phyloP scores from a whole-genome alignment of 148 eudicot genomes.

The Arbutus unedo region DNA sequence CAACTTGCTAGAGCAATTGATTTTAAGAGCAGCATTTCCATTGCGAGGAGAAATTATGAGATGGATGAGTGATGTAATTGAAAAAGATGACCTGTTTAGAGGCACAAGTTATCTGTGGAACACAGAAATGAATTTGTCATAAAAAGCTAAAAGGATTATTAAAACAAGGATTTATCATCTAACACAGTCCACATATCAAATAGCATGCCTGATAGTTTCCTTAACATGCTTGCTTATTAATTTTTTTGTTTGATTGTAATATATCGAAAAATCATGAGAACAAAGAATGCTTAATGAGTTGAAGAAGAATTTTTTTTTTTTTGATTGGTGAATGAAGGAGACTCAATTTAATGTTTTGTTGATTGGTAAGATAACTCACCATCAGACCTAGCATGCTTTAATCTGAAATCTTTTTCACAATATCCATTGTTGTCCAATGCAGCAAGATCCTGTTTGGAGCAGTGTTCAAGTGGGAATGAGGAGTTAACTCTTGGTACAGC shows the following conservation, averaged over 20 bases:
- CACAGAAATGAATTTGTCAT: background rate
- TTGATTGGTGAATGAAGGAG: background rate
- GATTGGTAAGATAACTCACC: background rate
- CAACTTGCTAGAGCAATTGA: background rate
- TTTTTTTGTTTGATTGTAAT: background rate
- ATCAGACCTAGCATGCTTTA: background rate
- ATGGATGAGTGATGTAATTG: background rate
- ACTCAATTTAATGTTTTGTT: background rate
- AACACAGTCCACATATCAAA: background rate
- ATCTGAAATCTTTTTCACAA: background rate
- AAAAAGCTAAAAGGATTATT: background rate
- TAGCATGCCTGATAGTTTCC: background rate
- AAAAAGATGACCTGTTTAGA: background rate
- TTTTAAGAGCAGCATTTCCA: background rate
- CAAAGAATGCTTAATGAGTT: background rate
- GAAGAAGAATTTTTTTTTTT: background rate
- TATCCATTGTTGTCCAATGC: slow-evolving; percentile 24
- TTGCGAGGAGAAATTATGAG: background rate
- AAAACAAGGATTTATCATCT: background rate
- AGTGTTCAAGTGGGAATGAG: slow-evolving; percentile 51
- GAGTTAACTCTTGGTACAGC: slow-evolving; percentile 14
- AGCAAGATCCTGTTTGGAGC: slow-evolving; percentile 78
- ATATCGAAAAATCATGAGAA: background rate
- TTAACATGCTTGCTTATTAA: background rate
- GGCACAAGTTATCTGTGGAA: background rate